Percentiles rank a stretch among this genome's conserved stretches.
phyloP scores from a whole-genome alignment of 768 basidiomycete species.

The Pleurotus salmoneostramineus region DNA sequence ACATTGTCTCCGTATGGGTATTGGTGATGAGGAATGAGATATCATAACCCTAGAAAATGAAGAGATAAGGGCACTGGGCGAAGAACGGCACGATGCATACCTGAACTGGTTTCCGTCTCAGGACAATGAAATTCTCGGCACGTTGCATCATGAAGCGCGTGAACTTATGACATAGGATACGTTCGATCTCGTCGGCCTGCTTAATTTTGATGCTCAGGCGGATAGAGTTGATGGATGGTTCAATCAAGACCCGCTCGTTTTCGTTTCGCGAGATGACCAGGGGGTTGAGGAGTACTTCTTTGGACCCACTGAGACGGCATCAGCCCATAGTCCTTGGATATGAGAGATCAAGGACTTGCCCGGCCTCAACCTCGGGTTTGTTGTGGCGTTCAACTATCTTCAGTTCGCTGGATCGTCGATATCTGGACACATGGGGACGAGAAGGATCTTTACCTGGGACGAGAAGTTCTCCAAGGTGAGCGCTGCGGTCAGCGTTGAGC shows the following conservation, averaged over 20 bases:
- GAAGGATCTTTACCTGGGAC: slow-evolving; percentile 65
- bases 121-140: slow-evolving; percentile 95
- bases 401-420: slow-evolving; percentile 14
- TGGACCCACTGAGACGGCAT: slow-evolving; percentile 61
- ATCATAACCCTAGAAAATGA: slow-evolving; percentile 79
- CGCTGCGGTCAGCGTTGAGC: slow-evolving; percentile 96
- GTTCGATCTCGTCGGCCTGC: slow-evolving; percentile 98
- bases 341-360: slow-evolving; percentile 37
- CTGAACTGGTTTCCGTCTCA: slow-evolving; percentile 89
- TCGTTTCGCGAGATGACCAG: slow-evolving; percentile 95
- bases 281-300: slow-evolving; percentile 92
- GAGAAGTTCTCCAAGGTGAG: slow-evolving; percentile 97
- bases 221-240: slow-evolving; percentile 96
- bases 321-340: slow-evolving; percentile 1
- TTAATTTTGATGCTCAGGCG: slow-evolving; percentile 98
- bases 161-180: slow-evolving; percentile 96
- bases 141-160: slow-evolving; percentile 99
- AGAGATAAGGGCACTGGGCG: not conserved
- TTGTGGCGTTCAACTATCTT: slow-evolving; percentile 97
- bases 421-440: slow-evolving; percentile 8
- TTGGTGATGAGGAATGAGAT: slow-evolving; percentile 99
- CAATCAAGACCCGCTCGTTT: slow-evolving; percentile 95
- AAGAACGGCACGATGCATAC: slow-evolving; percentile 37
- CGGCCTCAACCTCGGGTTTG: slow-evolving; percentile 91
- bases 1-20: slow-evolving; percentile 95